These are phyloP conservation scores for Bombardia bombarda DNA, from an alignment of 495 filamentous ascomycete species.

Conservation along the genomic window DNA sequence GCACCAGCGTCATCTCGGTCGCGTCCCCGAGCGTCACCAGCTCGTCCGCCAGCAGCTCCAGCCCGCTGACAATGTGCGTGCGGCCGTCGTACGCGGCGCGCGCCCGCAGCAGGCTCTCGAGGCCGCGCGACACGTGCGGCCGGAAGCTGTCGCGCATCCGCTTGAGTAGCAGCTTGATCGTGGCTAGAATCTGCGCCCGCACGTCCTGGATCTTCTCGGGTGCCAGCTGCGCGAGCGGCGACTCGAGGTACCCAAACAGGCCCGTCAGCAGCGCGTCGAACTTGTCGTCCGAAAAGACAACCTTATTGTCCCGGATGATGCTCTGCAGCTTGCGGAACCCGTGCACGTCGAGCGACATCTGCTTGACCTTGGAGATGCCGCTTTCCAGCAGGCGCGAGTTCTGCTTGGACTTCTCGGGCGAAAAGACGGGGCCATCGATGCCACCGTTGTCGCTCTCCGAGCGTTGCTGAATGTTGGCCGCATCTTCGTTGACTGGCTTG, in stretches of 20 bases:
- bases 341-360: conserved; percentile 68
- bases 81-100: conserved; percentile 52
- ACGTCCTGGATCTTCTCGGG: conserved; percentile 59
- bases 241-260: conserved; percentile 69
- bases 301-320: conserved; percentile 62
- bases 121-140: conserved; percentile 53
- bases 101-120: conserved; percentile 61
- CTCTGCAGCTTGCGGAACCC: conserved; percentile 83
- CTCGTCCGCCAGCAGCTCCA: conserved; percentile 46
- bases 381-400: conserved; percentile 58
- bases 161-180: conserved; percentile 68
- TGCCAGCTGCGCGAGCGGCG: conserved; percentile 32
- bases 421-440: conserved; percentile 13
- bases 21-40: conserved; percentile 44
- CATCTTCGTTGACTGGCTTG: conserved; percentile 46
- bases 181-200: conserved; percentile 75
- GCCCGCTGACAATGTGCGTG: conserved; percentile 44
- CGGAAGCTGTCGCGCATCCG: conserved; percentile 57
- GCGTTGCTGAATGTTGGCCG: conserved; percentile 29
- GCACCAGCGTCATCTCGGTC: conserved; percentile 37
- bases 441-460: conserved; percentile 7
- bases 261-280: conserved; percentile 69
- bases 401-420: conserved; percentile 44
- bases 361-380: conserved; percentile 65
- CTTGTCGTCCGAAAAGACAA: conserved; percentile 46